Conservation (phyloP, 257 asterid species). For the Leptodermis oblonga region DNA sequence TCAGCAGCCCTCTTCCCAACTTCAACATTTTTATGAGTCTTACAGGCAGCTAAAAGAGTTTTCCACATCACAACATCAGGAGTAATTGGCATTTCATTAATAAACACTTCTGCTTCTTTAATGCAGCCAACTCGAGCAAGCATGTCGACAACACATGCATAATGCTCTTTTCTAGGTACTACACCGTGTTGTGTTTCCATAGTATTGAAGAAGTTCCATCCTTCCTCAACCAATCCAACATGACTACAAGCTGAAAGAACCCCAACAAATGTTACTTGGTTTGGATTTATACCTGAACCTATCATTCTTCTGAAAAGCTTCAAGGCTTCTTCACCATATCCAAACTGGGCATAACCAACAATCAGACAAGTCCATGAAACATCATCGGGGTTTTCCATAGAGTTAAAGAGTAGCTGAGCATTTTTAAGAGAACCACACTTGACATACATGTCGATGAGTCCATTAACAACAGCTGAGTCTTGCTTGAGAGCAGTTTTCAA, state of each 20-base stretch:
- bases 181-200: slow-evolving; percentile 56
- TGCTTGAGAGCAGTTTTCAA: slow-evolving; percentile 42
- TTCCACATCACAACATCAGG: slow-evolving; percentile 71
- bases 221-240: slow-evolving; percentile 71
- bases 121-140: slow-evolving; percentile 62
- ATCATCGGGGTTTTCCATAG: slow-evolving; percentile 42
- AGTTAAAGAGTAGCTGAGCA: slow-evolving; percentile 47
- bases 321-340: slow-evolving; percentile 54
- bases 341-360: slow-evolving; percentile 73
- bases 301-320: slow-evolving; percentile 48
- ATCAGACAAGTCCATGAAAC: slow-evolving; percentile 69
- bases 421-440: slow-evolving; percentile 65
- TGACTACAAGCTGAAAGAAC: slow-evolving; percentile 78
- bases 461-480: slow-evolving; percentile 48
- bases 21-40: slow-evolving; percentile 41
- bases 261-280: slow-evolving; percentile 69
- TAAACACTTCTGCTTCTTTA: slow-evolving; percentile 56
- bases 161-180: slow-evolving; percentile 60
- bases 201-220: slow-evolving; percentile 47
- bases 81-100: slow-evolving; percentile 33
- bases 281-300: slow-evolving; percentile 45
- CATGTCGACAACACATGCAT: slow-evolving; percentile 64
- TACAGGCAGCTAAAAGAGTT: slow-evolving; percentile 62
- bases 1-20: slow-evolving; percentile 62
- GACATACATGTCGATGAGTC: slow-evolving; percentile 61